phyloP scores from a whole-genome alignment of 805 yeast genomes.

The Candida germanica region DNA sequence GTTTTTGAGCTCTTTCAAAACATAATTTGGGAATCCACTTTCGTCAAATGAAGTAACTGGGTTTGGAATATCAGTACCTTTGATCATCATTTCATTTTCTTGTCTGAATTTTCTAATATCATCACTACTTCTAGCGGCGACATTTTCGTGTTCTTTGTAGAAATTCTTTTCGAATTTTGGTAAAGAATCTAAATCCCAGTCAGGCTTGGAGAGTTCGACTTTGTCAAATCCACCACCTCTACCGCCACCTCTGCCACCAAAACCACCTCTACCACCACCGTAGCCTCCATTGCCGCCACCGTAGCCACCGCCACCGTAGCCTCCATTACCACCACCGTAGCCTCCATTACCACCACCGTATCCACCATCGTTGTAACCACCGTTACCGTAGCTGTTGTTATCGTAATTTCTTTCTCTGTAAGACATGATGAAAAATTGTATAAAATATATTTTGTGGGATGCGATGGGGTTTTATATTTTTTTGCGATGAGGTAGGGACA shows the following conservation, averaged over 20 bases:
- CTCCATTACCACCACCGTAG: constrained; percentile 35
- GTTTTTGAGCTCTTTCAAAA: constrained; percentile 79
- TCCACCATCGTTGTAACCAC: constrained; percentile 22
- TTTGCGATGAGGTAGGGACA: no score
- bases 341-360: constrained; percentile 17
- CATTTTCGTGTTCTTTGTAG: constrained; percentile 80
- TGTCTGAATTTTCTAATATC: constrained; percentile 78
- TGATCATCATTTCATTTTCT: constrained; percentile 79
- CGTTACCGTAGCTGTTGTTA: constrained; percentile 21
- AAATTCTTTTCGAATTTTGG: constrained; percentile 95
- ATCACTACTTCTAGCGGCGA: constrained; percentile 66
- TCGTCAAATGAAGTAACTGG: constrained; percentile 92
- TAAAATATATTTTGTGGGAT: no score
- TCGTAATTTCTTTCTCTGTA: constrained; percentile 14
- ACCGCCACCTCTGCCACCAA: constrained; percentile 37
- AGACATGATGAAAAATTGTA: constrained; percentile 10
- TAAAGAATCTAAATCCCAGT: constrained; percentile 73
- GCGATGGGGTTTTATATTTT: no score
- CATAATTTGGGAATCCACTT: constrained; percentile 97
- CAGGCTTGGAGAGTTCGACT: constrained; percentile 61
- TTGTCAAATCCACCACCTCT: constrained; percentile 40
- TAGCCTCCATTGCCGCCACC: constrained; percentile 38
- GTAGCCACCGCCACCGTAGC: constrained; percentile 28
- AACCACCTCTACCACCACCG: constrained; percentile 27
- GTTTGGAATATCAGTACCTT: constrained; percentile 85